These are phyloP conservation scores for Rugonectria rugulosa DNA, from an alignment of 2,329 filamentous ascomycete genomes.

Conservation along the genomic window DNA sequence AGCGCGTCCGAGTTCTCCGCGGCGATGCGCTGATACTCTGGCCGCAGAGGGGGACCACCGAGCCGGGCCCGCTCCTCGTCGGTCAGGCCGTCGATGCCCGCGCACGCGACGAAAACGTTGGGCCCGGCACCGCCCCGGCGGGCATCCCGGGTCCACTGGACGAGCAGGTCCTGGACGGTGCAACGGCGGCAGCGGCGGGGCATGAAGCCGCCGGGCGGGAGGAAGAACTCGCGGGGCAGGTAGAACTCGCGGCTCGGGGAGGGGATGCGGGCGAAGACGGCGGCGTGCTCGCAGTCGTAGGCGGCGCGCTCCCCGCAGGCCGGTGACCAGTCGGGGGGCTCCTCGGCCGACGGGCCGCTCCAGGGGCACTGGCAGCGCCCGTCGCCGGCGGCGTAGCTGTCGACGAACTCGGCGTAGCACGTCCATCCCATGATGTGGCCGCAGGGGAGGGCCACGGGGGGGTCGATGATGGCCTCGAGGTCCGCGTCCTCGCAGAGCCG, in stretches of 20 bases:
- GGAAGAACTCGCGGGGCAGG: constrained; percentile 12
- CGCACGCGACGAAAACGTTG: constrained; percentile 9
- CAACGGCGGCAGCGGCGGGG: constrained; percentile 24
- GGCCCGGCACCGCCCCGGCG: neutral
- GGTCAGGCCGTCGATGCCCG: constrained; percentile 3
- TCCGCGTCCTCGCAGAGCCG: constrained; percentile 18
- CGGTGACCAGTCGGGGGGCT: constrained; percentile 8
- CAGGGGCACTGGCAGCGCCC: constrained; percentile 24
- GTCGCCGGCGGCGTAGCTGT: neutral
- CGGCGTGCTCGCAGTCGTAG: constrained; percentile 23
- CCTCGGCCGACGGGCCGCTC: constrained; percentile 18
- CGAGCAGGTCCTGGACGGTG: constrained; percentile 9
- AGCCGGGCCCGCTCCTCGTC: neutral
- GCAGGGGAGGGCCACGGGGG: constrained; percentile 25
- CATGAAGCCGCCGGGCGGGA: neutral
- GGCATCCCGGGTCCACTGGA: constrained; percentile 18
- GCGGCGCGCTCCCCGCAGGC: constrained; percentile 28
- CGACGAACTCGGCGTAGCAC: constrained; percentile 21
- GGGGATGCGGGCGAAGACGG: neutral
- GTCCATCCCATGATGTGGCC: constrained; percentile 31
- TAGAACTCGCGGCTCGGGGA: neutral
- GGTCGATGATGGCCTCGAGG: neutral
- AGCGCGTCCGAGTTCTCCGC: neutral
- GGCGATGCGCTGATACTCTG: neutral
- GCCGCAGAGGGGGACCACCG: neutral